A percentile compares a stretch with the other conserved stretches of the same genome.
These are phyloP conservation scores for Fusarium sp. DNA, from an alignment of 2,329 filamentous ascomycete genomes.

Conservation along the genomic window DNA sequence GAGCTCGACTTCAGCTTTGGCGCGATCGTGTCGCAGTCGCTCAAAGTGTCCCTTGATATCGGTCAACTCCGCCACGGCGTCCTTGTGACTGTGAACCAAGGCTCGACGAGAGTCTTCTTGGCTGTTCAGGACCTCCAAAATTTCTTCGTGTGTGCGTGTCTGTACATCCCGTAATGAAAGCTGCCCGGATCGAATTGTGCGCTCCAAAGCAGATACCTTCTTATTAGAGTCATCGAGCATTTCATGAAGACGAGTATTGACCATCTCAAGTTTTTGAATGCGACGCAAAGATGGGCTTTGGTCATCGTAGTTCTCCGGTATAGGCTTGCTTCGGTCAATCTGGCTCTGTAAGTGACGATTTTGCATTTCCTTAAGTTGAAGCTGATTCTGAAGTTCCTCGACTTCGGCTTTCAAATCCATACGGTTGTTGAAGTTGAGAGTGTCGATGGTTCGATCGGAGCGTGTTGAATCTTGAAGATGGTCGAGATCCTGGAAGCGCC, in stretches of 20 bases:
- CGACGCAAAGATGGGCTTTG: conserved; percentile 82
- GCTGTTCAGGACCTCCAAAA: conserved; percentile 90
- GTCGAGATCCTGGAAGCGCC: conserved; percentile 71
- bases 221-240: conserved; percentile 93
- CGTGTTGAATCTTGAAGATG: conserved; percentile 76
- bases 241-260: conserved; percentile 90
- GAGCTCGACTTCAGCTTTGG: conserved; percentile 83
- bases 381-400: conserved; percentile 91
- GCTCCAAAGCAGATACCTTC: conserved; percentile 90
- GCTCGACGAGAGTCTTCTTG: conserved; percentile 89
- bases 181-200: conserved; percentile 85
- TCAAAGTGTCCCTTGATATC: conserved; percentile 90
- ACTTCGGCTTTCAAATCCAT: conserved; percentile 93
- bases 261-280: conserved; percentile 90
- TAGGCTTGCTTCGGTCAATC: conserved; percentile 74
- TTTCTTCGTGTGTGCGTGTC: conserved; percentile 91
- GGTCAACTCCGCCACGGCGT: conserved; percentile 83
- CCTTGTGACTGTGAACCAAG: conserved; percentile 84
- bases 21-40: conserved; percentile 82
- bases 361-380: conserved; percentile 94
- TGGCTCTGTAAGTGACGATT: conserved; percentile 93
- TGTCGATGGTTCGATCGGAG: conserved; percentile 85
- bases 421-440: conserved; percentile 82
- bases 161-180: conserved; percentile 91
- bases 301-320: conserved; percentile 74